Conservation (phyloP, 805 yeast genomes). For the Wickerhamomyces xylosicus region DNA sequence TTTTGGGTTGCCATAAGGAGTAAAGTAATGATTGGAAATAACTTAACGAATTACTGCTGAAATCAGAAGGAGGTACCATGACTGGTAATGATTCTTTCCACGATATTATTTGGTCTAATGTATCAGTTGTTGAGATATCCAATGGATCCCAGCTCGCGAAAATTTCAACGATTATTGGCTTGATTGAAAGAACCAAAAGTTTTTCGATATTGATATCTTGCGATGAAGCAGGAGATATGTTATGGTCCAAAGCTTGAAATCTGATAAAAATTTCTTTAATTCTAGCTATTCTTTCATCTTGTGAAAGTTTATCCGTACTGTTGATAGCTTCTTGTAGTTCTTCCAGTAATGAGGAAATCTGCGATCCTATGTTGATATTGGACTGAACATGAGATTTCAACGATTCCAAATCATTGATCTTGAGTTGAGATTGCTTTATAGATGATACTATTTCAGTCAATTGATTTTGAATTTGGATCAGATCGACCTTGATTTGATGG, state of each 20-base stretch:
- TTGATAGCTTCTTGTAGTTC: too few species aligned
- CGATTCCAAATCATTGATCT: background rate
- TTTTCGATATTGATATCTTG: conserved; percentile 6
- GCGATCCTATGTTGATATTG: too few species aligned
- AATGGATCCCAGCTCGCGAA: conserved; percentile 29
- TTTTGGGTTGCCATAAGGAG: conserved; percentile 25
- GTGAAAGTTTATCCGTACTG: too few species aligned
- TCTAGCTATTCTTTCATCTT: too few species aligned
- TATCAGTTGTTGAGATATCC: conserved; percentile 19
- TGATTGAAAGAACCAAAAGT: conserved; percentile 13
- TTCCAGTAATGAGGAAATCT: too few species aligned
- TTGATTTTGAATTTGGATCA: conserved; percentile 11
- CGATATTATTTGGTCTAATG: conserved; percentile 20
- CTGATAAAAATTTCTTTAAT: background rate
- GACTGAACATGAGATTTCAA: background rate
- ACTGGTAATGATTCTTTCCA: conserved; percentile 18
- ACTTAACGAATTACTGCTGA: conserved; percentile 7
- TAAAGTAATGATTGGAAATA: conserved; percentile 27
- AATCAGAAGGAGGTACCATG: background rate
- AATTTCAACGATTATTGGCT: conserved; percentile 10
- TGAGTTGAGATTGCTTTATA: conserved; percentile 1
- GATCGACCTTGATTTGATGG: conserved; percentile 6
- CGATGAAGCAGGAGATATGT: background rate
- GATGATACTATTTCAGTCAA: conserved; percentile 6
- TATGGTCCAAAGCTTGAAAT: too few species aligned